Evolutionary conservation across 2,329 filamentous ascomycete genomes (phyloP).

Genomic region (Paraphaeosphaeria minitans): DNA sequence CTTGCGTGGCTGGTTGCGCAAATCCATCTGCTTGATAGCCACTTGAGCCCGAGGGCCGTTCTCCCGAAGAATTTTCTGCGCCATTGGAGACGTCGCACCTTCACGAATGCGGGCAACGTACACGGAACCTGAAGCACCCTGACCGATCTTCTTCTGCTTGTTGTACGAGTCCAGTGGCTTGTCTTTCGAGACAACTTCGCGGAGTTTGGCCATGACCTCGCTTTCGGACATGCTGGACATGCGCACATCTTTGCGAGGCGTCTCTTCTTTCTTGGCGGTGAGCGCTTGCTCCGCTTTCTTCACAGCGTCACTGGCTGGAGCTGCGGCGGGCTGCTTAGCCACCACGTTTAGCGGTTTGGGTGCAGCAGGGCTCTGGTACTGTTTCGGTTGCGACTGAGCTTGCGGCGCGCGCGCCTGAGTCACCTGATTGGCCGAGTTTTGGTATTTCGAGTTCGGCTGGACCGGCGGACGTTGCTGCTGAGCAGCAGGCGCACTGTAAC

Average conservation of each 20-base stretch:
- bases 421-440: slow-evolving; percentile 45
- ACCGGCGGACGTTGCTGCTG: slow-evolving; percentile 40
- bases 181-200: slow-evolving; percentile 93
- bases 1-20: slow-evolving; percentile 95
- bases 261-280: slow-evolving; percentile 73
- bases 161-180: slow-evolving; percentile 95
- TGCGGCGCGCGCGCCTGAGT: slow-evolving; percentile 51
- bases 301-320: slow-evolving; percentile 68
- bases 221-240: slow-evolving; percentile 98
- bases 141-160: slow-evolving; percentile 99
- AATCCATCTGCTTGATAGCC: slow-evolving; percentile 99
- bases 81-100: slow-evolving; percentile 78
- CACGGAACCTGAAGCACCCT: slow-evolving; percentile 95
- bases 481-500: slow-evolving; percentile 31
- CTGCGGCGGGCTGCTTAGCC: slow-evolving; percentile 53
- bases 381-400: slow-evolving; percentile 46
- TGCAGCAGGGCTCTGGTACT: slow-evolving; percentile 52
- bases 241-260: slow-evolving; percentile 86
- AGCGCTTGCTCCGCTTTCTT: slow-evolving; percentile 90
- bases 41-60: slow-evolving; percentile 86
- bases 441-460: slow-evolving; percentile 53
- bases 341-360: slow-evolving; percentile 61
- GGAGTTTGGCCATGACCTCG: slow-evolving; percentile 95
- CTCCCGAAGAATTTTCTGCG: slow-evolving; percentile 76
- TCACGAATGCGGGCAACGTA: slow-evolving; percentile 97